Base-by-base conservation (phyloP, 768 basidiomycete species). In the Tephrocybe sp. region DNA sequence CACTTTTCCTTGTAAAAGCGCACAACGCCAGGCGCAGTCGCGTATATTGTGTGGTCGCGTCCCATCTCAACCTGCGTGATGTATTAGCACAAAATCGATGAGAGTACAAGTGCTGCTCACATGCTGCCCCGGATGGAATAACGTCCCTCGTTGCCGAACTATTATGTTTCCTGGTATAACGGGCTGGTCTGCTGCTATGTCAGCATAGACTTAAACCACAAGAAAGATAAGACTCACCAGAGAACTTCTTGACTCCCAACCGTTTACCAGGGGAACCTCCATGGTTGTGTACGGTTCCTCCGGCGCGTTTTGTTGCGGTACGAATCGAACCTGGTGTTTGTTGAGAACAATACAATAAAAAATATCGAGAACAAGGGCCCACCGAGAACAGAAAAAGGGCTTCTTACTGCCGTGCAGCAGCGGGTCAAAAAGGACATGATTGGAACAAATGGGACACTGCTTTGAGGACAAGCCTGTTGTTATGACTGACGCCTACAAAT, bases 101-200 rank as follows among this genome's bases (percentile, higher is more conserved):
- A 39, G 24, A 49, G 40, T 32, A 33, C 47, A 28, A 40, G 28
- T 17, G 15, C 24, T 25, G 72, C 86, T 50, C 68, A 94, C 95
- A 68, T 98, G 86, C 67, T 93, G 94, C 0, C 95, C 96, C 4
- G 96, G 85, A 65, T 96, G 93, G 72, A 97, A 96, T 45, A 87
- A 76, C 0, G 89, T 88, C 8, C 97, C 97, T 57, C 97, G 81
- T 68, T 99, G 97, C 39, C 97, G 82, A 26, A 98, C 85, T 64
- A 99, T 90, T 60, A 99, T 98, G 73, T 96, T 92, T 37, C 97
- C 97, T 8, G 97, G 92, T 21, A 90, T 80, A 21, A 98, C 94
- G 69, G 79, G 81, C 69, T 98, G 87, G 65, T 97, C 96, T 98
- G 44, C 51, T 26, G 15, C 4, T 21, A 56, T 56, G 8, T 46